Evolutionary conservation across 1,284 basidiomycete genomes (phyloP).

Genomic region (Earliella scabrosa): DNA sequence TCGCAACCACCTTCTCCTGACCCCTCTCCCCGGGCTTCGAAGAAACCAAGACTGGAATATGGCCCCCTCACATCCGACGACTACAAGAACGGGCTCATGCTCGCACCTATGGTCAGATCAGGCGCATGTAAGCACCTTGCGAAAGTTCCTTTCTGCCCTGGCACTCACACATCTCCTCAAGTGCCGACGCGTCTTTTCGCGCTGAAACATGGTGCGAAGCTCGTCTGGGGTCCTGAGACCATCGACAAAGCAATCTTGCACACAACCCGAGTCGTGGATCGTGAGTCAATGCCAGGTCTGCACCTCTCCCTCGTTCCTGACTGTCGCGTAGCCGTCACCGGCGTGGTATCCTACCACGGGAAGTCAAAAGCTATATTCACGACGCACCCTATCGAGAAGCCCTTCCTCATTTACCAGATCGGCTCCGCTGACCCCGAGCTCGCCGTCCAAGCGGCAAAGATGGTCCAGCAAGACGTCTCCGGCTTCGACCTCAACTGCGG

Average conservation of each 20-base stretch:
- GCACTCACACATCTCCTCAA: conserved; percentile 35
- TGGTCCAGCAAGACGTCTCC: conserved; percentile 88
- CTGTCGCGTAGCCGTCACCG: conserved; percentile 67
- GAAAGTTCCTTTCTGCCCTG: conserved; percentile 23
- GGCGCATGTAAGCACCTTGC: conserved; percentile 72
- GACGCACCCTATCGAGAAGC: conserved; percentile 93
- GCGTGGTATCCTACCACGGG: conserved; percentile 88
- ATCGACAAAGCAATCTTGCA: conserved; percentile 97
- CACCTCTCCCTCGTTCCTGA: neutral
- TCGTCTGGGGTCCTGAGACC: conserved; percentile 98
- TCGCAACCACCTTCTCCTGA: conserved; percentile 53
- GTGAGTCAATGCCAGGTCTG: conserved; percentile 51
- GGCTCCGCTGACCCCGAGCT: conserved; percentile 89
- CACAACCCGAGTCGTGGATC: conserved; percentile 81
- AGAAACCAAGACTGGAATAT: conserved; percentile 52
- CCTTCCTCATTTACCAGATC: conserved; percentile 90
- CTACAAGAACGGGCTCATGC: conserved; percentile 82
- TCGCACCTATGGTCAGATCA: conserved; percentile 96
- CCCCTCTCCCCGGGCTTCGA: conserved; percentile 47
- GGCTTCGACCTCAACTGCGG: conserved; percentile 97
- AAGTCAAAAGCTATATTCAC: conserved; percentile 88
- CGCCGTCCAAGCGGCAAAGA: conserved; percentile 90
- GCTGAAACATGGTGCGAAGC: conserved; percentile 90
- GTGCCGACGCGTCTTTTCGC: conserved; percentile 87
- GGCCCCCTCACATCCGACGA: conserved; percentile 64